These are phyloP conservation scores for Pisolithus albus DNA, from an alignment of 768 basidiomycete species.

Conservation along the genomic window DNA sequence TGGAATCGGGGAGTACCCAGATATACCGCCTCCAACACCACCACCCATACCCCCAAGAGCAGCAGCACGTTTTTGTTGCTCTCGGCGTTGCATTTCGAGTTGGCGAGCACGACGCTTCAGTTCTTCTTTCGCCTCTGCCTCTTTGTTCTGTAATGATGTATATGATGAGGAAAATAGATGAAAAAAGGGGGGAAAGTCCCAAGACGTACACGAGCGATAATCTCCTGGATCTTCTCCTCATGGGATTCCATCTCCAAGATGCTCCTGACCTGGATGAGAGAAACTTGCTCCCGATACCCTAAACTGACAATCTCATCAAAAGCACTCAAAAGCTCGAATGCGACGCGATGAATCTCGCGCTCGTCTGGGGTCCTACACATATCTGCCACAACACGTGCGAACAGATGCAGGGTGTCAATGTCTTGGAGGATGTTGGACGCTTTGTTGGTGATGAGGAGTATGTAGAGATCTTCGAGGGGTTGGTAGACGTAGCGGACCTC, in stretches of 20 bases:
- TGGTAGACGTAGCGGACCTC: constrained; percentile 98
- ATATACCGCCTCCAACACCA: constrained; percentile 55
- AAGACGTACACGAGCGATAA: constrained; percentile 76
- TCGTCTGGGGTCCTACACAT: constrained; percentile 83
- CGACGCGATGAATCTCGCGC: constrained; percentile 81
- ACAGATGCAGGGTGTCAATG: constrained; percentile 91
- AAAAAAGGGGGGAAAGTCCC: not conserved
- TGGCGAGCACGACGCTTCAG: constrained; percentile 97
- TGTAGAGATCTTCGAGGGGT: constrained; percentile 93
- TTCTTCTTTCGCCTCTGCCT: constrained; percentile 98
- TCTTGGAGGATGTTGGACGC: constrained; percentile 99
- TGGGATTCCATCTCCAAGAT: constrained; percentile 87
- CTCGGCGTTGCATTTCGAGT: constrained; percentile 94
- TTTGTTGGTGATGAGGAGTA: constrained; percentile 96
- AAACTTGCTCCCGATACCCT: constrained; percentile 78
- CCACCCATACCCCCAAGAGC: constrained; percentile 37
- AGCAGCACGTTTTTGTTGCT: constrained; percentile 78
- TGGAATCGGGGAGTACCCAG: constrained; percentile 67
- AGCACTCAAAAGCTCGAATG: constrained; percentile 89
- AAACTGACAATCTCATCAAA: constrained; percentile 95
- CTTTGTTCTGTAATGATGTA: constrained; percentile 68
- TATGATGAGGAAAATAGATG: not conserved
- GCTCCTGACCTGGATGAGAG: constrained; percentile 70
- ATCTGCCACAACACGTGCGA: constrained; percentile 90
- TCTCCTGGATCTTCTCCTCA: constrained; percentile 95